A percentile compares a stretch with the other conserved stretches of the same genome.
Evolutionary conservation across 176 grass and related monocot species (phyloP).

Genomic region (Chrysopogon serrulatus): DNA sequence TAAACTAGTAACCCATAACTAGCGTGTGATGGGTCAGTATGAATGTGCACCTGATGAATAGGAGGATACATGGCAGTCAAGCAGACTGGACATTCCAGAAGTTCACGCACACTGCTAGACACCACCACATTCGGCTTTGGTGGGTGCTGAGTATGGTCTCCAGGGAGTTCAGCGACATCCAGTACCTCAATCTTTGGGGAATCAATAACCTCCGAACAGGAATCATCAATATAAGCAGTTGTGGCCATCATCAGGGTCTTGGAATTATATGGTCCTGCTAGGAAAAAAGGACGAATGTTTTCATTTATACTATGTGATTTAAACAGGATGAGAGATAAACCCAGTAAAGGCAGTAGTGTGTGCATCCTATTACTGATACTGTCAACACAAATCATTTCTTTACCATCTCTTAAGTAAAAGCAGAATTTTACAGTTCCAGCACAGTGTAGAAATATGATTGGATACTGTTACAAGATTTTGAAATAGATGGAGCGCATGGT

Average conservation of each 20-base stretch:
- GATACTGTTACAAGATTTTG: constrained; percentile 6
- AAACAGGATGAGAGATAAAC: not conserved
- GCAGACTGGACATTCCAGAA: constrained; percentile 79
- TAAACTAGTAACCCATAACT: not conserved
- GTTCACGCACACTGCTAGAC: constrained; percentile 73
- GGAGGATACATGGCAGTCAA: constrained; percentile 83
- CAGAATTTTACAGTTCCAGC: not conserved
- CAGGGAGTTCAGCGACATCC: constrained; percentile 61
- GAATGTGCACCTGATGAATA: constrained; percentile 63
- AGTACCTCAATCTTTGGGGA: constrained; percentile 73
- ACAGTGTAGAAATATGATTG: not conserved
- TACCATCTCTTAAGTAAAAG: not conserved
- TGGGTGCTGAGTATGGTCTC: constrained; percentile 46
- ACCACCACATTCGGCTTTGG: constrained; percentile 80
- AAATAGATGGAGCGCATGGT: constrained; percentile 10
- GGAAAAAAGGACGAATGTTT: not conserved
- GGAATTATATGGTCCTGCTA: constrained; percentile 25
- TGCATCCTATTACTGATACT: not conserved
- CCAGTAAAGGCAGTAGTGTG: not conserved
- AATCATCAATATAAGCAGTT: constrained; percentile 64
- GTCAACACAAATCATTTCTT: not conserved
- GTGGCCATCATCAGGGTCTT: constrained; percentile 50
- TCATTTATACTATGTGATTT: not conserved
- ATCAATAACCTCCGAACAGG: constrained; percentile 63
- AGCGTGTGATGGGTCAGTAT: not conserved